phyloP scores from a whole-genome alignment of 2,329 filamentous ascomycete genomes.

The Ambrosiella beaveri region DNA sequence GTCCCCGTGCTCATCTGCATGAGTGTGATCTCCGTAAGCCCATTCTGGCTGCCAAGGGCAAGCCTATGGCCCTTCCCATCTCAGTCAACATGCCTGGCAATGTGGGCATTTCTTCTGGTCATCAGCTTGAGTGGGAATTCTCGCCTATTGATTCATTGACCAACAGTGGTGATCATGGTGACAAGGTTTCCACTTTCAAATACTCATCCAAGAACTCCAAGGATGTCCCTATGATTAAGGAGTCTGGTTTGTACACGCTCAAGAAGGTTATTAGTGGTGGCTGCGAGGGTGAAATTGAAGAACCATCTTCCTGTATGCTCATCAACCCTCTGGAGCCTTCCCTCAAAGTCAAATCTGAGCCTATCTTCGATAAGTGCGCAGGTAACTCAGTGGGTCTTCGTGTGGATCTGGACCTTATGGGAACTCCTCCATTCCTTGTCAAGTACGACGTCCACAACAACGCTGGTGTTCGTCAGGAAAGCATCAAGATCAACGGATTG shows the following conservation, averaged over 20 bases:
- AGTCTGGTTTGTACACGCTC: conserved; percentile 74
- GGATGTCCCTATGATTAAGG: conserved; percentile 50
- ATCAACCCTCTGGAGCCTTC: conserved; percentile 81
- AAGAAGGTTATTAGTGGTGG: conserved; percentile 62
- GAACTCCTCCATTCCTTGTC: conserved; percentile 80
- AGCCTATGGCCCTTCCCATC: conserved; percentile 50
- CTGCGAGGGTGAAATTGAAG: conserved; percentile 75
- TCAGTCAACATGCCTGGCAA: conserved; percentile 31
- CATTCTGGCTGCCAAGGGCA: conserved; percentile 66
- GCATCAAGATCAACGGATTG: conserved; percentile 46
- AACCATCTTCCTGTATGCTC: conserved; percentile 84
- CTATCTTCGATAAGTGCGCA: conserved; percentile 87
- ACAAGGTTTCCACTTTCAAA: conserved; percentile 37
- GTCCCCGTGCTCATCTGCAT: conserved; percentile 53
- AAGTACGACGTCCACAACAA: conserved; percentile 56
- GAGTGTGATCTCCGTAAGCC: conserved; percentile 68
- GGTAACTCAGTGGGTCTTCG: conserved; percentile 81
- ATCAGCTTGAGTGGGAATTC: conserved; percentile 67
- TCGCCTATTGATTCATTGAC: conserved; percentile 54
- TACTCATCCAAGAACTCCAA: conserved; percentile 43
- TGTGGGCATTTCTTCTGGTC: conserved; percentile 46
- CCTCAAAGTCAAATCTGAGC: conserved; percentile 54
- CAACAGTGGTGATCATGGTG: conserved; percentile 51
- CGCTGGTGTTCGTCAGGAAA: conserved; percentile 36
- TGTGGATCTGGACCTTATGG: conserved; percentile 76